phyloP scores from a whole-genome alignment of 2,329 filamentous ascomycete species.

The Claviceps africana region DNA sequence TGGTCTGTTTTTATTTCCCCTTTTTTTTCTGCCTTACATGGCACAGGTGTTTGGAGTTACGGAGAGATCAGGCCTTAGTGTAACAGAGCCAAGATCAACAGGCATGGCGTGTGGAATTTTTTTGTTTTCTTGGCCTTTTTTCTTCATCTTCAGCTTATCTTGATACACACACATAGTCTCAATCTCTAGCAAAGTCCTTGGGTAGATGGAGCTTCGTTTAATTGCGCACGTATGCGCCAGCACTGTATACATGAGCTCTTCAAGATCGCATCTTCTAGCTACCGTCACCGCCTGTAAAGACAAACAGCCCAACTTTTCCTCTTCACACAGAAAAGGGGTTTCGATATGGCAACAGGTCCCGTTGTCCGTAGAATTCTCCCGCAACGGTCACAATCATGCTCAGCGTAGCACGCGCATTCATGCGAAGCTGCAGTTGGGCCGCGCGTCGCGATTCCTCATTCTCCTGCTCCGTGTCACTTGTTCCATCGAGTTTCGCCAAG shows the following conservation, averaged over 20 bases:
- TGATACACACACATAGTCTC: neutral
- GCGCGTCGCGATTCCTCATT: slow-evolving; percentile 12
- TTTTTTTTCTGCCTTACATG: neutral
- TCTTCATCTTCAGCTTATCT: neutral
- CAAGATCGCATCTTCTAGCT: neutral
- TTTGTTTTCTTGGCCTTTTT: neutral
- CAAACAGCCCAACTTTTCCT: neutral
- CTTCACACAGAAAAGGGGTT: slow-evolving; percentile 39
- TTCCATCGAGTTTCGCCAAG: slow-evolving; percentile 28
- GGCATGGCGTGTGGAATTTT: neutral
- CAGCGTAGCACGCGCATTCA: slow-evolving; percentile 55
- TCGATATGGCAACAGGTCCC: slow-evolving; percentile 66
- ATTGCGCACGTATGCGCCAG: neutral
- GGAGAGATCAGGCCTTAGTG: neutral
- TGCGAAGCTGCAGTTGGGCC: slow-evolving; percentile 21
- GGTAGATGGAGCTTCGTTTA: neutral
- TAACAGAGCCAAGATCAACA: neutral
- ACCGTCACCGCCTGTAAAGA: neutral
- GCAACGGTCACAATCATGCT: slow-evolving; percentile 86
- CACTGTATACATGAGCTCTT: neutral
- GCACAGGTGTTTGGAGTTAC: neutral
- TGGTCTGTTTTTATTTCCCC: neutral
- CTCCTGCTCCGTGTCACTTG: slow-evolving; percentile 12
- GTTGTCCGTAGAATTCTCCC: slow-evolving; percentile 80
- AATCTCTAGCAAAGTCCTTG: neutral